phyloP scores from a whole-genome alignment of 495 filamentous ascomycete genomes.

The Trichoderma erinaceum region DNA sequence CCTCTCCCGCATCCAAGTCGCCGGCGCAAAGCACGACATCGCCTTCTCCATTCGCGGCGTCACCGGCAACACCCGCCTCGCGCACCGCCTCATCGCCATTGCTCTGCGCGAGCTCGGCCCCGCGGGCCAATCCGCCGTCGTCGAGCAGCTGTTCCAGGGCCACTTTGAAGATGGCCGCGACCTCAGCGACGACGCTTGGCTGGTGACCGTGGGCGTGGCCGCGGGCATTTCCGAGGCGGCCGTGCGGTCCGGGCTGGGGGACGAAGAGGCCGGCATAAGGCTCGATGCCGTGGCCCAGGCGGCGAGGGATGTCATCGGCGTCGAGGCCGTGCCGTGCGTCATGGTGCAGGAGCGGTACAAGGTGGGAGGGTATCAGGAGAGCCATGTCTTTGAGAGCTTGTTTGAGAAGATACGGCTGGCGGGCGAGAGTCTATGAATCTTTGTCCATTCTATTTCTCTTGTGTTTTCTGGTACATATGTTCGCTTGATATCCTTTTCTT shows the following conservation, averaged over 20 bases:
- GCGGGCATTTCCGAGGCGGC: slow-evolving; percentile 46
- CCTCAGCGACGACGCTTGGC: slow-evolving; percentile 56
- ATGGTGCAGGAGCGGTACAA: slow-evolving; percentile 60
- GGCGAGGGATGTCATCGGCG: slow-evolving; percentile 43
- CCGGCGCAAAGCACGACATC: slow-evolving; percentile 44
- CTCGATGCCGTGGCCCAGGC: slow-evolving; percentile 19
- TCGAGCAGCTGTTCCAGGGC: slow-evolving; percentile 58
- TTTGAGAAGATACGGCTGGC: slow-evolving; percentile 35
- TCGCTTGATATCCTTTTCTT: not conserved
- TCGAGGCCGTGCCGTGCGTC: slow-evolving; percentile 73
- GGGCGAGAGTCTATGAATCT: not conserved
- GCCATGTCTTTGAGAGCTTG: slow-evolving; percentile 32
- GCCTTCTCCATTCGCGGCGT: slow-evolving; percentile 63
- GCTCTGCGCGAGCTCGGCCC: slow-evolving; percentile 48
- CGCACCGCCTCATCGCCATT: slow-evolving; percentile 69
- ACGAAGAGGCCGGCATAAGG: slow-evolving; percentile 48
- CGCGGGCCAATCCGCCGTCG: slow-evolving; percentile 49
- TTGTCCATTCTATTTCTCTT: not conserved
- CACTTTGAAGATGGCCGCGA: slow-evolving; percentile 73
- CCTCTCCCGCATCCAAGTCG: slow-evolving; percentile 19
- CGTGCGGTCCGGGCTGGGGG: slow-evolving; percentile 52
- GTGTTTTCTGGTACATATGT: not conserved
- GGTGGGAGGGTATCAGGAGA: slow-evolving; percentile 63
- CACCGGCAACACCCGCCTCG: slow-evolving; percentile 68
- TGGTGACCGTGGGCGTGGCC: slow-evolving; percentile 50